Base-by-base conservation (phyloP, 768 basidiomycete species). In the Mrakia blollopis region DNA sequence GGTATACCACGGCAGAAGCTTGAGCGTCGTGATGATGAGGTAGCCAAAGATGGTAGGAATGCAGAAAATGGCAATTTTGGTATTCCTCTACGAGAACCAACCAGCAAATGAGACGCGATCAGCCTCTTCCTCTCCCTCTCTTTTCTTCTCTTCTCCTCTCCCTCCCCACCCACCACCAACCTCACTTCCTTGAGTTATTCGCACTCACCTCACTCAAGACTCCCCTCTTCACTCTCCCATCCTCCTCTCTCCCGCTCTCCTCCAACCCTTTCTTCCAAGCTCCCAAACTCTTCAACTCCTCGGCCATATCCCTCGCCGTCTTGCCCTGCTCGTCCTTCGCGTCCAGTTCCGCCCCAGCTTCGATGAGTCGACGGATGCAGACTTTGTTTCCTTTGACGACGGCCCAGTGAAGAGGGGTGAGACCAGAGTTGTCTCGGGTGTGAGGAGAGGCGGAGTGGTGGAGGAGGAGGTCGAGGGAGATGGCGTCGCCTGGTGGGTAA, bases 391-490 rank as follows among this genome's bases (percentile, higher is more conserved):
- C 97, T 74, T 94, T 88, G 7, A 98, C 96, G 44, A 95, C 95
- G 2, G 94, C 95, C 97, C 97, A 98, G 81, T 99, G 97, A 50
- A 99, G 86, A 2, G 96, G 92, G 0, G 93, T 87, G 72, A 99
- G 87, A 0, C 94, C 95, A 0, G 88, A 85, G 80, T 92, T 90
- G 82, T 98, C 97, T 50, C 88, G 87, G 18, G 90, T 83, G 77
- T 89, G 89, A 0, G 90, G 86, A 76, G 89, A 91, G 2, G 97
- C 94, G 3, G 93, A 93, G 80, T 95, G 92, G 75, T 90, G 88
- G 72, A 99, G 87, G 60, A 99, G 85, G 65, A 98, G 84, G 79
- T 98, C 94, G 8, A 98, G 94, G 3, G 92, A 93, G 47, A 98
- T 88, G 2, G 94, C 94, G 81, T 99, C 97, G 65, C 97, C 83